Percentiles rank a stretch among this genome's conserved stretches.
Conservation (phyloP, 305 asterid genomes). For the Galium porrigens region DNA sequence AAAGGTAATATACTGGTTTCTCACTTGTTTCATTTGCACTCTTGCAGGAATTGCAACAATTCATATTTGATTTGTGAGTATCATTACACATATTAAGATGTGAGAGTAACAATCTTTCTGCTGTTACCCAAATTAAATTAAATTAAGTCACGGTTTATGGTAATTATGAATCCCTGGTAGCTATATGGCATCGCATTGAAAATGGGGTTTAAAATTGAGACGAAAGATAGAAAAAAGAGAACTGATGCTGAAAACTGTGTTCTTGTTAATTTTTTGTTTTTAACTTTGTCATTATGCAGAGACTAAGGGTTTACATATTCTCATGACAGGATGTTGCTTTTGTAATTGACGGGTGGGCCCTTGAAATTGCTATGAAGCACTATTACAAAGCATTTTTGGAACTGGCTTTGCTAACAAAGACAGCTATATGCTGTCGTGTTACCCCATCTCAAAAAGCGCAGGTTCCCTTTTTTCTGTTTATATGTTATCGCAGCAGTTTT, state of each 20-base stretch:
- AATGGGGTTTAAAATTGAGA: background rate
- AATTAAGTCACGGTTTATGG: background rate
- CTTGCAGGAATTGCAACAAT: background rate
- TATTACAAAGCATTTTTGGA: conserved; percentile 78
- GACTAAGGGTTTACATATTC: conserved; percentile 17
- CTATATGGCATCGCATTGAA: background rate
- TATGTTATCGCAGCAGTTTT: background rate
- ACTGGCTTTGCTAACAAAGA: conserved; percentile 74
- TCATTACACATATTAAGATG: too few species aligned
- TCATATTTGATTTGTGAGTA: background rate
- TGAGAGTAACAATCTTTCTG: background rate
- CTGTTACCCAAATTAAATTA: background rate
- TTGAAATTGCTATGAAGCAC: conserved; percentile 82
- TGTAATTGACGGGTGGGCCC: conserved; percentile 99
- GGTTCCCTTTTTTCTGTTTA: conserved; percentile 29
- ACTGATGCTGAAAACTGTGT: background rate
- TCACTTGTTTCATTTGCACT: conserved; percentile 2
- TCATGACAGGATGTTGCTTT: conserved; percentile 75
- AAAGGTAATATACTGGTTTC: conserved; percentile 33
- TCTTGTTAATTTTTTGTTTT: background rate
- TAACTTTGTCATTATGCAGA: conserved; percentile 2
- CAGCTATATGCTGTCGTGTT: conserved; percentile 94
- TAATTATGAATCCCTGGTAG: background rate
- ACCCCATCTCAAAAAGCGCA: conserved; percentile 99
- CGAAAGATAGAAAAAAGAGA: background rate